These are phyloP conservation scores for Symmetrospora coprosmae DNA, from an alignment of 768 basidiomycete species.

Conservation along the genomic window DNA sequence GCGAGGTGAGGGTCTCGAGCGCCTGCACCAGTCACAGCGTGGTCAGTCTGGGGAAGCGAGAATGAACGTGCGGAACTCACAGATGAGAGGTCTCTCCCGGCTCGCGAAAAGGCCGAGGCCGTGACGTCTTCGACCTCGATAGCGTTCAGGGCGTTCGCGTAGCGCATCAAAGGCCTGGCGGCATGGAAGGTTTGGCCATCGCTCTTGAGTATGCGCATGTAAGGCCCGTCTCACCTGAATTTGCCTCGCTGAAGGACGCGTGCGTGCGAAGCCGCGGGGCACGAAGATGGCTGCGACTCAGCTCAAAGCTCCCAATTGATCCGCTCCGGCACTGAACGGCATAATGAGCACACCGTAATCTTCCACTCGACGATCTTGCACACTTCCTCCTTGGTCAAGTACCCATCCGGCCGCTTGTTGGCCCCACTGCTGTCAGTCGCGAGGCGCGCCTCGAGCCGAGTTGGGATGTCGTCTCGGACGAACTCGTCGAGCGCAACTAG, in stretches of 20 bases:
- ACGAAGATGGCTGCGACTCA: no score
- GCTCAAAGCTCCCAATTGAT: no score
- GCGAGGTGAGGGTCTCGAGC: conserved; percentile 6
- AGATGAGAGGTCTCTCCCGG: neutral
- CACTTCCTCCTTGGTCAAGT: conserved; percentile 14
- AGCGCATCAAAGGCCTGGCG: conserved; percentile 1
- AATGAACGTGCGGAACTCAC: neutral
- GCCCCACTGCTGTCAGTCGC: neutral
- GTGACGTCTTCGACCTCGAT: neutral
- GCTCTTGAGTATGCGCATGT: no score
- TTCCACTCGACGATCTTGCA: conserved; percentile 27
- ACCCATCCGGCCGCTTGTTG: neutral
- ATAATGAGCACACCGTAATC: conserved; percentile 26
- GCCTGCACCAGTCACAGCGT: neutral
- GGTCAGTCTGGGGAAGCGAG: no score
- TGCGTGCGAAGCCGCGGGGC: no score
- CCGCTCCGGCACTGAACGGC: no score
- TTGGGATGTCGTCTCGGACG: conserved; percentile 6
- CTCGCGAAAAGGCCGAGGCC: neutral
- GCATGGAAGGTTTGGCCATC: no score
- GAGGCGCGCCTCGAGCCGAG: neutral
- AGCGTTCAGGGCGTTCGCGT: neutral
- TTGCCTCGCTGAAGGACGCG: conserved; percentile 24
- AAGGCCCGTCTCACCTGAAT: conserved; percentile 22
- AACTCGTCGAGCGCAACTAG: neutral